Evolutionary conservation across 495 filamentous ascomycete genomes (phyloP), one percentile per base, ranked within the genome.

Genomic region (Gamarada debralockiae): DNA sequence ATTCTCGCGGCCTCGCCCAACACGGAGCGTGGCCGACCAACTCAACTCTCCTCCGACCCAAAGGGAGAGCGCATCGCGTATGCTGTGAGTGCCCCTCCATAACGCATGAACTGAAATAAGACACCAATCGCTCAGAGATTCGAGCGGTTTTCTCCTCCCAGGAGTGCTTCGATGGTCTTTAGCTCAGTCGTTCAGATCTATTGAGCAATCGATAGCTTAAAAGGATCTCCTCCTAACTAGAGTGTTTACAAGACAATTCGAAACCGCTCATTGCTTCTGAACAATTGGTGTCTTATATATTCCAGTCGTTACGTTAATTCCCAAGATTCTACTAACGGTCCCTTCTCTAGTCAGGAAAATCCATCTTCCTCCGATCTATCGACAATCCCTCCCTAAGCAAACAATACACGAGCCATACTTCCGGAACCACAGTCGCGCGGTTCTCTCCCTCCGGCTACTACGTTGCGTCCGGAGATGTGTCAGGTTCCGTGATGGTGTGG

Each of bases 371-470:
- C 17, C 90, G 93, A 50, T 88, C 80, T 33, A 92, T 98, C 73
- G 92, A 97, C 68, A 73, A 95, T 67, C 92, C 95, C 43, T 77
- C 87, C 45, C 62, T 81, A 39, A 80, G 82, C 67, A 87, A 84
- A 56, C 91, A 97, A 69, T 97, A 98, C 71, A 92, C 86, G 20
- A 80, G 83, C 59, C 93, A 98, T 71, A 96, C 90, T 22, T 74
- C 85, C 27, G 79, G 81, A 47, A 92, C 91, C 0, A 96, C 90
- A 5, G 91, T 97, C 53, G 93, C 95, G 38, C 88, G 89, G 36
- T 97, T 98, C 72, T 84, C 95, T 3, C 93, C 93, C 2, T 95
- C 89, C 9, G 93, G 95, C 36, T 97, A 87, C 75, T 97, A 92
- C 57, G 80, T 97, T 53, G 93, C 95, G n/a, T 92, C 87, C 53